Conservation (phyloP, 352 stramenopile species). For the Elongisporangium anandrum region DNA sequence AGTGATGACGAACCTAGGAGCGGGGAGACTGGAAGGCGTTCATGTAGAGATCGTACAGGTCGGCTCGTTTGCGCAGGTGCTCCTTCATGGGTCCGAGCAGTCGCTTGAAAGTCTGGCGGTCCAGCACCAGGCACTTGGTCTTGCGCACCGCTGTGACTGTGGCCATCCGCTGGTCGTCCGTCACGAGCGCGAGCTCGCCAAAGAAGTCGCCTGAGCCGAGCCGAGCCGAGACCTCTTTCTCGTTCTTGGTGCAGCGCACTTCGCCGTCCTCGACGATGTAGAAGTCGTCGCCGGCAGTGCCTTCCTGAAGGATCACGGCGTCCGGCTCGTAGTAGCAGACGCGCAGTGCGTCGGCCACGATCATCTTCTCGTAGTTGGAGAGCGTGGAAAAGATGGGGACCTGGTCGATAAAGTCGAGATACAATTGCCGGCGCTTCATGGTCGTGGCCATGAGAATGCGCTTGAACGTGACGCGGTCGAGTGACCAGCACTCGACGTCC, state of each 20-base stretch:
- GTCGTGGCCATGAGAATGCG: constrained; percentile 63
- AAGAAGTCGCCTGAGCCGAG: constrained; percentile 64
- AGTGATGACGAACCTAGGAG: background rate
- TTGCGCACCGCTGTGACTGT: constrained; percentile 83
- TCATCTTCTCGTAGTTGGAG: constrained; percentile 69
- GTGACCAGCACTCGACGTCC: constrained; percentile 80
- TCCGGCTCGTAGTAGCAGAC: constrained; percentile 42
- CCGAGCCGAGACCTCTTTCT: constrained; percentile 51
- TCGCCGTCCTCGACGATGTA: constrained; percentile 78
- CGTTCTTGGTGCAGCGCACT: constrained; percentile 54
- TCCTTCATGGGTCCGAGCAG: constrained; percentile 87
- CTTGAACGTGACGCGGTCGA: constrained; percentile 80
- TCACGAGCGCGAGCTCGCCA: constrained; percentile 87
- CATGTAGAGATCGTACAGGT: constrained; percentile 75
- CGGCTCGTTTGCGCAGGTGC: constrained; percentile 68
- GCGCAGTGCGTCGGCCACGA: constrained; percentile 64
- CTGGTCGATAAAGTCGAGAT: constrained; percentile 55
- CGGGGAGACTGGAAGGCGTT: constrained; percentile 7
- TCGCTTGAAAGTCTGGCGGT: constrained; percentile 88
- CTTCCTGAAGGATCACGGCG: constrained; percentile 43
- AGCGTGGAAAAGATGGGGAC: constrained; percentile 76
- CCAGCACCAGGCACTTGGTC: constrained; percentile 82
- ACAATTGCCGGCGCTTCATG: constrained; percentile 55
- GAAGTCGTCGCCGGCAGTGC: constrained; percentile 66
- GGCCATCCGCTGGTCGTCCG: constrained; percentile 80